Conservation (phyloP, 2,329 filamentous ascomycete species). For the Teratosphaeria viscida region DNA sequence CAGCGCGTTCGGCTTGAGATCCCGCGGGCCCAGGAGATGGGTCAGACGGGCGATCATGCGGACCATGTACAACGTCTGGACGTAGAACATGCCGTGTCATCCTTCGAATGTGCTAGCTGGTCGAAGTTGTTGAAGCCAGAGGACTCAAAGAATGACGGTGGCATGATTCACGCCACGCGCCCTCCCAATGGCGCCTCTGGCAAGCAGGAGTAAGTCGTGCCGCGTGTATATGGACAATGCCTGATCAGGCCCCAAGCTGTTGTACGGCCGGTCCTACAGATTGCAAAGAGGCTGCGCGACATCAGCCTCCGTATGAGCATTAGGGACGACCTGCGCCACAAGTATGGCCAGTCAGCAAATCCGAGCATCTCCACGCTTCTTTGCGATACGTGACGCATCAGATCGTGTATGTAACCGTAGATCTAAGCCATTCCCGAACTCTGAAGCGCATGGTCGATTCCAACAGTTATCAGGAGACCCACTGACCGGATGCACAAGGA, state of each 20-base stretch:
- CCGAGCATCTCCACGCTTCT: conserved; percentile 18
- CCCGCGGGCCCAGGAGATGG: not conserved
- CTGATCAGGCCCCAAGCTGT: not conserved
- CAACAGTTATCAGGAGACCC: conserved; percentile 1
- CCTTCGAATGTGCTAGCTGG: not conserved
- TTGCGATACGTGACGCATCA: conserved; percentile 12
- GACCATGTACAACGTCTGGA: conserved; percentile 1
- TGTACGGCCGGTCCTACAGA: not conserved
- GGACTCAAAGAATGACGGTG: not conserved
- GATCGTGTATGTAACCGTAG: conserved; percentile 11
- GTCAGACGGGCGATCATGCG: conserved; percentile 5
- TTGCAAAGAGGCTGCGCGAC: not conserved
- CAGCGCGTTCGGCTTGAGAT: conserved; percentile 2
- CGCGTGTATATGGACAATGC: not conserved
- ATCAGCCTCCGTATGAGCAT: not conserved
- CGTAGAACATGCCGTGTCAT: not conserved
- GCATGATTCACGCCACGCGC: not conserved
- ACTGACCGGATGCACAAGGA: conserved; percentile 4
- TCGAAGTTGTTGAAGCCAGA: not conserved
- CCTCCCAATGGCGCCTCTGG: conserved; percentile 1
- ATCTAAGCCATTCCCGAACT: conserved; percentile 10
- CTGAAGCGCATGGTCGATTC: conserved; percentile 4
- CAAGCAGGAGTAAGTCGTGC: not conserved
- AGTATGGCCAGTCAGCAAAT: conserved; percentile 2
- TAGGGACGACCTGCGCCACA: not conserved